A percentile compares a stretch with the other conserved stretches of the same genome.
Conservation (phyloP, 495 filamentous ascomycete genomes). For the Aspergillus wentii region DNA sequence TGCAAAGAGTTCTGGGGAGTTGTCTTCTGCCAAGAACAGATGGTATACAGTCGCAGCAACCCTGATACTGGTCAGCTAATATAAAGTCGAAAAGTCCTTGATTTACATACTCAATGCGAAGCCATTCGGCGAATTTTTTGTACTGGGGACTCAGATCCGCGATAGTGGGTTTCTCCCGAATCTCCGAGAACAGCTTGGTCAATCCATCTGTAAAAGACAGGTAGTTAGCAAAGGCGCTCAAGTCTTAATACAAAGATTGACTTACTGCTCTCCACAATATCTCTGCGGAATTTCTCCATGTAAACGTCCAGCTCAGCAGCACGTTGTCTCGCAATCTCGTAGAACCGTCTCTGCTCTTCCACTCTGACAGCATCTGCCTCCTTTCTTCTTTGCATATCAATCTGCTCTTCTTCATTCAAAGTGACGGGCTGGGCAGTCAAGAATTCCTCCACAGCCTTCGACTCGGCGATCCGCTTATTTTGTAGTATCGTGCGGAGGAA, state of each 20-base stretch:
- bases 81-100: background rate
- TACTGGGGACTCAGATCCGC: conserved; percentile 89
- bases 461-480: conserved; percentile 76
- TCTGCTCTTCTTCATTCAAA: conserved; percentile 73
- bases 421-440: conserved; percentile 63
- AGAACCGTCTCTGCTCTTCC: conserved; percentile 89
- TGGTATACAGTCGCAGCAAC: conserved; percentile 96
- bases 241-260: conserved; percentile 3
- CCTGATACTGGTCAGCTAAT: conserved; percentile 23
- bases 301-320: conserved; percentile 93
- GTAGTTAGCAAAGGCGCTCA: conserved; percentile 2
- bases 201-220: conserved; percentile 58
- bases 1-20: conserved; percentile 91
- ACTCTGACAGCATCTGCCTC: conserved; percentile 81
- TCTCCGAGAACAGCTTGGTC: conserved; percentile 88
- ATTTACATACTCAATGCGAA: conserved; percentile 72
- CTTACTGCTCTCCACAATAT: conserved; percentile 75
- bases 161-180: conserved; percentile 79
- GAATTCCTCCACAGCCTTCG: conserved; percentile 78
- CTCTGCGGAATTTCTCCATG: conserved; percentile 81
- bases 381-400: conserved; percentile 74
- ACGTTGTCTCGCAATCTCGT: conserved; percentile 87
- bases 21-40: conserved; percentile 95
- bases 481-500: conserved; percentile 80
- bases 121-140: conserved; percentile 97